Evolutionary conservation across 768 basidiomycete species (phyloP).

Genomic region (Mycena rosella): DNA sequence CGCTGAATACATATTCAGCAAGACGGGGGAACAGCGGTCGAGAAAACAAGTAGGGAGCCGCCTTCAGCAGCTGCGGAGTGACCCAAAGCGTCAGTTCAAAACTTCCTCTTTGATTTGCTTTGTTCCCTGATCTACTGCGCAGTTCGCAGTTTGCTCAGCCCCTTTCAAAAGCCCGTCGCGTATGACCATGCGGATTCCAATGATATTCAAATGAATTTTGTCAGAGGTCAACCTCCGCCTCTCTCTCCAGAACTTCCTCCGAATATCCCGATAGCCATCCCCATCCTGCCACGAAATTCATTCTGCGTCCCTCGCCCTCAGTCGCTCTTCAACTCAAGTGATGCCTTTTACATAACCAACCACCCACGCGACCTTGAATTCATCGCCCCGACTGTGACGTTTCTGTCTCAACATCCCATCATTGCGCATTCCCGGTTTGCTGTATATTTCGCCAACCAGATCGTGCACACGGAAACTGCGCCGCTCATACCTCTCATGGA

Average conservation of each 20-base stretch:
- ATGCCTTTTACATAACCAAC: neutral
- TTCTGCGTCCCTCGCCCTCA: neutral
- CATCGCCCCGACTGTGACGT: conserved; percentile 5
- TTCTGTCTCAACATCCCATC: neutral
- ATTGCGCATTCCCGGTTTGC: neutral
- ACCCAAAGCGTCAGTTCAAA: neutral
- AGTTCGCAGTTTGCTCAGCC: neutral
- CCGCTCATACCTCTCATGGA: conserved; percentile 5
- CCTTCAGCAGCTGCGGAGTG: conserved; percentile 11
- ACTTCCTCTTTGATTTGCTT: neutral
- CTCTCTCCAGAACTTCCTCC: neutral
- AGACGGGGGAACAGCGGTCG: conserved; percentile 59
- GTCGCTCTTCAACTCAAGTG: neutral
- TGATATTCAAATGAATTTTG: neutral
- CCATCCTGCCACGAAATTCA: neutral
- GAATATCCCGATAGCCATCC: neutral
- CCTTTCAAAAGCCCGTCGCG: neutral
- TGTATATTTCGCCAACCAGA: neutral
- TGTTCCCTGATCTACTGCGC: neutral
- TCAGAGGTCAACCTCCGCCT: neutral
- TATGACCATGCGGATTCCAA: neutral
- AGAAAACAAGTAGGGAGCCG: conserved; percentile 65
- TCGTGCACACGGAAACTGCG: conserved; percentile 6
- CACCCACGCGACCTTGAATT: conserved; percentile 1
- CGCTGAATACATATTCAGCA: conserved; percentile 60